phyloP scores from a whole-genome alignment of 2,329 filamentous ascomycete genomes.

The Didymella sp. region DNA sequence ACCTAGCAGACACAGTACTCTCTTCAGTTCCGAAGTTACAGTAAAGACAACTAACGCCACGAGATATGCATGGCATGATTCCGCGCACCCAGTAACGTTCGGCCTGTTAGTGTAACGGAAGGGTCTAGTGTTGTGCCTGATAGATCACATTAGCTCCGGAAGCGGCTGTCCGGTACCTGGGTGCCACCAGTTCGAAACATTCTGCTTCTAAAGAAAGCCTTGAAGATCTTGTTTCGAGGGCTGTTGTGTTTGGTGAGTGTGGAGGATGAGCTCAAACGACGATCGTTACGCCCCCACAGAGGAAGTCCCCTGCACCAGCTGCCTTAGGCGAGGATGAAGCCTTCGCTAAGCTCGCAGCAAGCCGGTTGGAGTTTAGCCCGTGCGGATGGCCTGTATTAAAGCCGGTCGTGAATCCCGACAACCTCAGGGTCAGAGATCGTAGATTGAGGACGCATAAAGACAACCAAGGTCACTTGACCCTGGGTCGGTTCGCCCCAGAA shows the following conservation, averaged over 20 bases:
- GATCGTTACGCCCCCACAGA: constrained; percentile 21
- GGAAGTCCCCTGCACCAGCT: constrained; percentile 7
- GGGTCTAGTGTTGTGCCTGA: constrained; percentile 2
- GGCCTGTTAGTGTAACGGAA: background rate
- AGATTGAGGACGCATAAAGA: background rate
- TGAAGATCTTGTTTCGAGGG: constrained; percentile 26
- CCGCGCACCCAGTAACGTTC: background rate
- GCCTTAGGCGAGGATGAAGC: constrained; percentile 9
- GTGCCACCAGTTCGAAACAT: constrained; percentile 25
- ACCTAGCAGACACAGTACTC: background rate
- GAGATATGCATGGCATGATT: constrained; percentile 4
- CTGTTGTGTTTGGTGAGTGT: constrained; percentile 19
- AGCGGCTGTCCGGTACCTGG: constrained; percentile 8
- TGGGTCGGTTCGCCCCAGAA: background rate
- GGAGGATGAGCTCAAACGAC: constrained; percentile 21
- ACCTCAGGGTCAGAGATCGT: background rate
- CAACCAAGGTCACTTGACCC: background rate
- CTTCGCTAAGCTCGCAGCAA: constrained; percentile 2
- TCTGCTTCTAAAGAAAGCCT: constrained; percentile 30
- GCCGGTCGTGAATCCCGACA: background rate
- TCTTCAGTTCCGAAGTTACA: background rate
- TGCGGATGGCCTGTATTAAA: constrained; percentile 1
- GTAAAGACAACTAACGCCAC: background rate
- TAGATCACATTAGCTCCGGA: constrained; percentile 5
- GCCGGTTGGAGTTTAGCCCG: background rate